Base-by-base conservation (phyloP, 495 filamentous ascomycete genomes). In the Aspergillus kassunensis region DNA sequence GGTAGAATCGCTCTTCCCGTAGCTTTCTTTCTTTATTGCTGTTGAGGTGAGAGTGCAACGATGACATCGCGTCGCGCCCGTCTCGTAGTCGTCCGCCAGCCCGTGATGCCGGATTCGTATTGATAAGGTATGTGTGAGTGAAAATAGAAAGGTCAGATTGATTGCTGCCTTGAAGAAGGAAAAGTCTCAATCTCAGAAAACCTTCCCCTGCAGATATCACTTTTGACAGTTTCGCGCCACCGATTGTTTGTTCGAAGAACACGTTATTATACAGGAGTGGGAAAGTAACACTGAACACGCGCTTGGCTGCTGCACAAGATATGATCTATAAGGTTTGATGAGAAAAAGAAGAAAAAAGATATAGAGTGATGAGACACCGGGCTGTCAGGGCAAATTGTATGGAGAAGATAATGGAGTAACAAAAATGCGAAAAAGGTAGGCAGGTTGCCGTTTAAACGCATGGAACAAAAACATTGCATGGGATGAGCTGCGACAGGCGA, bases 221-320 rank as follows among this genome's bases (percentile, higher is more conserved):
- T 59, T 62, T 62, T 62, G 56, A 49, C 43, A 37, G 54, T 51
- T 54, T 53, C 49, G 51, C 50, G 50, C 53, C 56, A 53, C 54
- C 48, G 48, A 20, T 50, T 50, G 20, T 37, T 54, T 48, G 40
- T 40, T 54, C 49, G 24, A 48, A 51, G 19, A 53, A 40, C 31
- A 37, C 35, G 44, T 50, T 63, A 62, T 55, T 59, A 57, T 59
- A 63, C 56, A 62, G 53, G 54, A 62, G 54, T 49, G 53, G 27
- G 47, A 52, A 61, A 48, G 30, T 40, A 54, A 55, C 35, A 49
- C 31, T 47, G 24, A 55, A 41, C 41, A 55, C 41, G 36, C 18
- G 47, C 39, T 39, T 45, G 37, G 40, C 19, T 33, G 43, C 23
- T 24, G 36, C 44, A 54, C 33, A 39, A 29, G 34, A 53, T 33